Percentiles rank a stretch among this genome's conserved stretches.
phyloP scores from a whole-genome alignment of 176 grass and related monocot genomes.

The Cenchrus purpureus region DNA sequence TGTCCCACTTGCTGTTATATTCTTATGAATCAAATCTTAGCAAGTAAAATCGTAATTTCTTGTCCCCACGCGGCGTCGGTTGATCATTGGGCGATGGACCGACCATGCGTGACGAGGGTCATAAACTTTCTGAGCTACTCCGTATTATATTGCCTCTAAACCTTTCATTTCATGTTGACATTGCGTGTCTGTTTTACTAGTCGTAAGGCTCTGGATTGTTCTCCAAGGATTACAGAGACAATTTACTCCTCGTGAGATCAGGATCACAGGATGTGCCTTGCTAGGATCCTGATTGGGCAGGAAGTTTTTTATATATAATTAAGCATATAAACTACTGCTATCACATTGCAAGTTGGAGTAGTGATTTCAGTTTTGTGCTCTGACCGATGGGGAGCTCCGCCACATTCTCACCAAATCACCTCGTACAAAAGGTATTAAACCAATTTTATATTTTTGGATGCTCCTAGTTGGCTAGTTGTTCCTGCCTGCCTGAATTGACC shows the following conservation, averaged over 20 bases:
- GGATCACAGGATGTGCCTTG: background rate
- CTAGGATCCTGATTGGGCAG: background rate
- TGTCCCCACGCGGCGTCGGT: background rate
- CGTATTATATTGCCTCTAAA: background rate
- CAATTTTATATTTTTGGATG: no score
- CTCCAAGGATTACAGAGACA: conserved; percentile 11
- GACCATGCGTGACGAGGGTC: conserved; percentile 10
- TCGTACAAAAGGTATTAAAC: no score
- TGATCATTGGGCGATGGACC: conserved; percentile 7
- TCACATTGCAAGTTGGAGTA: background rate
- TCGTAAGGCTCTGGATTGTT: conserved; percentile 11
- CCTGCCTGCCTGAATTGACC: no score
- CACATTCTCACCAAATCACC: background rate
- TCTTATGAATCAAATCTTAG: no score
- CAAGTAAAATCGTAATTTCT: conserved; percentile 15
- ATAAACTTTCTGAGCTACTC: conserved; percentile 2
- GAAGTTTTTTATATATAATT: background rate
- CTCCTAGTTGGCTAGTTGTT: no score
- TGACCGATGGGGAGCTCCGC: background rate
- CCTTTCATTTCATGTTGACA: background rate
- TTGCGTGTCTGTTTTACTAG: background rate
- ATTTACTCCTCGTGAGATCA: no score
- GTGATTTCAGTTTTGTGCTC: conserved; percentile 28
- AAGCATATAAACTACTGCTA: background rate
- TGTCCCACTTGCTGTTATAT: background rate